Base-by-base conservation (phyloP, 495 filamentous ascomycete species). In the Trichoderma asperelloides region DNA sequence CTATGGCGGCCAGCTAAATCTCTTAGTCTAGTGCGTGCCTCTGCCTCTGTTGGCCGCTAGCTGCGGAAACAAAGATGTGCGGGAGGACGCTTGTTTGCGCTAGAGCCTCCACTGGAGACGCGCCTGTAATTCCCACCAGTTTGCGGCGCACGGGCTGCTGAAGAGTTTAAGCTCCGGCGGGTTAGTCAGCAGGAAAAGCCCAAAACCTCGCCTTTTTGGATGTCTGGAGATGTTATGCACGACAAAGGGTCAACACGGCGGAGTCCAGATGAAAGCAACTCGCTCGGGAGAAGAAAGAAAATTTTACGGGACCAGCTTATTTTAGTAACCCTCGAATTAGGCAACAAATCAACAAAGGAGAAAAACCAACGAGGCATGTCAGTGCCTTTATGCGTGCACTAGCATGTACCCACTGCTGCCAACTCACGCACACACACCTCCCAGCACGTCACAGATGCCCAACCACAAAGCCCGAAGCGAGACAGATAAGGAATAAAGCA, bases 371-470 rank as follows among this genome's bases (percentile, higher is more conserved):
- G 23, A 21, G 21, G n/a, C 3, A 51, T n/a, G 2, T 51, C 18
- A 9, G 16, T n/a, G 47, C 18, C 7, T n/a, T n/a, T 51, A n/a
- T 9, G 47, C 47, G 21, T 9, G 55, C n/a, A 60, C 55, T 23
- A 23, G 43, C 18, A 55, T 55, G 49, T 55, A 55, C 23, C 55
- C 55, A 60, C 55, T 13, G 23, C 55, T 60, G 55, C 55, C 55
- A 60, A 9, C 55, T 60, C 55, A 60, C 55, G 15, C 55, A 28
- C 47, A 55, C 55, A 23, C 23, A 27, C 33, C 33, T 37, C 33
- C 33, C 12, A 60, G 55, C 55, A 60, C 55, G 55, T 60, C 55
- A 60, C 55, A 60, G 55, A 60, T 60, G 25, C 55, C 55, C 55
- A 60, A 60, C 55, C 55, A 30, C 55, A 60, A 13, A 11, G 25